Evolutionary conservation across 176 grass and related monocot species (phyloP).

Genomic region (Pontederia crassipes): DNA sequence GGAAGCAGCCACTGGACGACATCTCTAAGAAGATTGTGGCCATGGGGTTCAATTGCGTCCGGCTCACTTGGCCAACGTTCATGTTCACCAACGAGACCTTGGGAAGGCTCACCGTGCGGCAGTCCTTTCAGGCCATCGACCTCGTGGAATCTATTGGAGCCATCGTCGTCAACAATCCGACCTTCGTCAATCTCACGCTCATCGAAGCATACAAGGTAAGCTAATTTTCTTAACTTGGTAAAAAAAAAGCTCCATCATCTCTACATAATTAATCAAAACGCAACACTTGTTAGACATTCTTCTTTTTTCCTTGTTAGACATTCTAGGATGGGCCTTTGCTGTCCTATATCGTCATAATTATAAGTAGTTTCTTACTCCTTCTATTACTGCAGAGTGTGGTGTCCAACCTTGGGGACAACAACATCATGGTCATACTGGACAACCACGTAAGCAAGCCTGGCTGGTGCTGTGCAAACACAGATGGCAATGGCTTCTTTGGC

Average conservation of each 20-base stretch:
- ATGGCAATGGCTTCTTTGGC: slow-evolving; percentile 16
- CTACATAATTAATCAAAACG: too few species aligned
- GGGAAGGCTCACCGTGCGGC: slow-evolving; percentile 1
- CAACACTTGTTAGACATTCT: not conserved
- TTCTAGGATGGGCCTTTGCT: too few species aligned
- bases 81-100: slow-evolving; percentile 7
- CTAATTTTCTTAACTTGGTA: too few species aligned
- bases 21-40: slow-evolving; percentile 42
- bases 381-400: not conserved
- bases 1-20: slow-evolving; percentile 43
- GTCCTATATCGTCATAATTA: too few species aligned
- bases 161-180: slow-evolving; percentile 6
- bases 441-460: slow-evolving; percentile 13
- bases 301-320: not conserved
- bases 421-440: slow-evolving; percentile 12
- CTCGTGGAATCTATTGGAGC: slow-evolving; percentile 1
- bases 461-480: slow-evolving; percentile 3
- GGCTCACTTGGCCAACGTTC: slow-evolving; percentile 61
- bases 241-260: too few species aligned
- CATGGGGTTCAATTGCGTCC: slow-evolving; percentile 82
- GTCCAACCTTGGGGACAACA: slow-evolving; percentile 6
- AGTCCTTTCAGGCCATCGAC: slow-evolving; percentile 1
- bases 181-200: slow-evolving; percentile 3
- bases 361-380: too few species aligned
- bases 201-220: slow-evolving; percentile 7